Conservation (phyloP, 2,329 filamentous ascomycete genomes). For the Fusarium equiseti region DNA sequence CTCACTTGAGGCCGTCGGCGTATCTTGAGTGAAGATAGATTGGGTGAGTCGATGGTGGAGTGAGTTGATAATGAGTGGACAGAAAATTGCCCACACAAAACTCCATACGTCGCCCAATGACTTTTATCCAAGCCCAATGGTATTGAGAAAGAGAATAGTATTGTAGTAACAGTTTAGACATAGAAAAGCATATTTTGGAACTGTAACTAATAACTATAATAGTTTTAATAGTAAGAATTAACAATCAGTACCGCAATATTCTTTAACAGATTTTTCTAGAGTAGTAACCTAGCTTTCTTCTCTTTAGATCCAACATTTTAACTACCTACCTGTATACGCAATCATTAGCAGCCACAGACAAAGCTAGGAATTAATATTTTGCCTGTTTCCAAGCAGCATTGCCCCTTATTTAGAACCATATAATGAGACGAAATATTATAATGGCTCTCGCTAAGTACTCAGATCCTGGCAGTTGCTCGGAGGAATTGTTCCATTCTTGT, state of each 20-base stretch:
- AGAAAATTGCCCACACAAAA: background rate
- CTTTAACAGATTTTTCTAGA: background rate
- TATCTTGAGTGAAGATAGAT: conserved; percentile 1
- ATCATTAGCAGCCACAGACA: background rate
- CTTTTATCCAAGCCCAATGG: background rate
- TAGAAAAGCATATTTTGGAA: fast-evolving
- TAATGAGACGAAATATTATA: background rate
- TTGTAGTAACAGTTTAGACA: background rate
- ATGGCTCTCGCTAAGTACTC: background rate
- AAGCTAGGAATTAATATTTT: background rate
- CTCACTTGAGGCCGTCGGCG: background rate
- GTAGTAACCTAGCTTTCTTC: background rate
- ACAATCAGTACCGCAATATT: background rate
- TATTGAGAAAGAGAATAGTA: background rate
- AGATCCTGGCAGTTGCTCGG: background rate
- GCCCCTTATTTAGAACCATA: background rate
- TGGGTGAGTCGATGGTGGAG: background rate
- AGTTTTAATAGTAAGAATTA: background rate
- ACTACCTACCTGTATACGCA: background rate
- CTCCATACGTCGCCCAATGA: background rate
- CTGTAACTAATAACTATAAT: background rate
- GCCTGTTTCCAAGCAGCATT: background rate
- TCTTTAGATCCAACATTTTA: too few species aligned
- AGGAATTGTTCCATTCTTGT: conserved; percentile 4
- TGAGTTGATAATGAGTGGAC: background rate